Conservation (phyloP, 257 asterid genomes). For the Nicotiana sylvestris region DNA sequence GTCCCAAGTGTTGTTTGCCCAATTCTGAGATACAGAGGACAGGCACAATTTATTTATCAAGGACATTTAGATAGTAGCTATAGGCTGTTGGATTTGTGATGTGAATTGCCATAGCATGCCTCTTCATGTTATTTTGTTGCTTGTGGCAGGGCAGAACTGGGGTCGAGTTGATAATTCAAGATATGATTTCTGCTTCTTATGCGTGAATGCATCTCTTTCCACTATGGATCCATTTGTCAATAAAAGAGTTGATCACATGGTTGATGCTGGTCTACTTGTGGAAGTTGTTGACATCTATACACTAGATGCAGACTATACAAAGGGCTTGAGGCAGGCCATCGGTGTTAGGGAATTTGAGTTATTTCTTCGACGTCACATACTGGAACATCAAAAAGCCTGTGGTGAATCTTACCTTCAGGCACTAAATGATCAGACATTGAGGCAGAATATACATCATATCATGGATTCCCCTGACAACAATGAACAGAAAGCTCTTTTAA, state of each 20-base stretch:
- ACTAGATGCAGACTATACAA: constrained; percentile 66
- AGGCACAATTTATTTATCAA: neutral
- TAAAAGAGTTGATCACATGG: constrained; percentile 78
- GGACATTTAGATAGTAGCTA: neutral
- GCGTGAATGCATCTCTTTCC: constrained; percentile 81
- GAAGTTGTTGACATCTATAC: constrained; percentile 68
- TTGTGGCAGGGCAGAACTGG: constrained; percentile 98
- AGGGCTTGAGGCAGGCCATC: constrained; percentile 85
- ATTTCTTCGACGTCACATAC: constrained; percentile 39
- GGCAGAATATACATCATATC: constrained; percentile 27
- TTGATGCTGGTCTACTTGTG: constrained; percentile 63
- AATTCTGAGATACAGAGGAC: neutral
- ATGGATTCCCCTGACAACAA: constrained; percentile 30
- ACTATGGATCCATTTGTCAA: constrained; percentile 69
- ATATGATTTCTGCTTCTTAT: constrained; percentile 70
- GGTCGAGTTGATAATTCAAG: constrained; percentile 71
- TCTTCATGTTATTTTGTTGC: constrained; percentile 29
- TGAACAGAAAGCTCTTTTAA: constrained; percentile 31
- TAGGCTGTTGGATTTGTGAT: neutral
- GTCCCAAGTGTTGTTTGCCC: neutral
- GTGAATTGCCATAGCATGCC: neutral
- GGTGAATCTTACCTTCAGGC: constrained; percentile 5
- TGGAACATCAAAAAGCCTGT: constrained; percentile 22
- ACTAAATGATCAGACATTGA: constrained; percentile 21
- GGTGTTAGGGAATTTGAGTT: constrained; percentile 86